These are phyloP conservation scores for Hsuehochloa calcarea DNA, from an alignment of 176 grass and related monocot genomes.

Conservation along the genomic window DNA sequence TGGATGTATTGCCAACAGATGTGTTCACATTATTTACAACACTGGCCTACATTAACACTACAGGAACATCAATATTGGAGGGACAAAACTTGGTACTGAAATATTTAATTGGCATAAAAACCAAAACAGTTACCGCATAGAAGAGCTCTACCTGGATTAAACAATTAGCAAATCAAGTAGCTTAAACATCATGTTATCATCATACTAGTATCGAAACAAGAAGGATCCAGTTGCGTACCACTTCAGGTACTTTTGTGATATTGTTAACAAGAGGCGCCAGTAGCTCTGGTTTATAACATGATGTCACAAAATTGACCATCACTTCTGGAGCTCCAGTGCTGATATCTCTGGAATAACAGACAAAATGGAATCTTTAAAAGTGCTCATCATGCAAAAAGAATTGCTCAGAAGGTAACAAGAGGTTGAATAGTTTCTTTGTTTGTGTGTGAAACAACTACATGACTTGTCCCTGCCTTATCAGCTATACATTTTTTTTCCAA, in stretches of 20 bases:
- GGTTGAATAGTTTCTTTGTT: conserved; percentile 8
- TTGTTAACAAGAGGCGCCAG: conserved; percentile 64
- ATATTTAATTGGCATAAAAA: not conserved
- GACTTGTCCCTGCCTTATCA: not conserved
- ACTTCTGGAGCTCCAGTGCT: conserved; percentile 73
- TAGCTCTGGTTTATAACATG: conserved; percentile 72
- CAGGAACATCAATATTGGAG: conserved; percentile 25
- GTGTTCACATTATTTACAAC: conserved; percentile 92
- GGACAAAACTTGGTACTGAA: conserved; percentile 14
- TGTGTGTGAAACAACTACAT: conserved; percentile 21
- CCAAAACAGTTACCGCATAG: not conserved
- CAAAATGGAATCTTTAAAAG: conserved; percentile 20
- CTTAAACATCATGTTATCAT: not conserved
- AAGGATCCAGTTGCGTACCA: conserved; percentile 52
- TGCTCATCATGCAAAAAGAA: conserved; percentile 15
- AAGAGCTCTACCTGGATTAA: not conserved
- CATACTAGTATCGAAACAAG: not conserved
- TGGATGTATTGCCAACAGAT: conserved; percentile 83
- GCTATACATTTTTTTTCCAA: conserved; percentile 6
- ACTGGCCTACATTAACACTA: conserved; percentile 53
- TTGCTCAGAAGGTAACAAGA: conserved; percentile 18
- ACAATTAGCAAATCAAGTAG: not conserved
- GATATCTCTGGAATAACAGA: conserved; percentile 53
- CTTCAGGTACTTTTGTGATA: conserved; percentile 81
- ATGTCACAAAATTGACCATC: conserved; percentile 98